Percentiles rank a stretch among this genome's conserved stretches.
These are phyloP conservation scores for Colletotrichum lini DNA, from an alignment of 2,329 filamentous ascomycete species.

Conservation along the genomic window DNA sequence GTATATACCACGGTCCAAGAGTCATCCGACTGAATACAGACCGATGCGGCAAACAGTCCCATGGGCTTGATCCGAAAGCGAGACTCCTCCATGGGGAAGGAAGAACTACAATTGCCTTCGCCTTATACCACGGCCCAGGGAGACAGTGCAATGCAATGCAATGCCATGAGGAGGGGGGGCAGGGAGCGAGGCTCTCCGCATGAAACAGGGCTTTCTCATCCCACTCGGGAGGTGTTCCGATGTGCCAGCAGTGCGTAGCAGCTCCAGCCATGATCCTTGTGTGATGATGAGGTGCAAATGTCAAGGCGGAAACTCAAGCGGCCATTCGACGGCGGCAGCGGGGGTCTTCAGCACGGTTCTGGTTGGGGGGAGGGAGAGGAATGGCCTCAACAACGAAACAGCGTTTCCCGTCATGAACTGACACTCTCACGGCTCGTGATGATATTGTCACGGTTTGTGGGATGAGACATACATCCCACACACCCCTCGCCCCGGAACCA, in stretches of 20 bases:
- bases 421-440: background rate
- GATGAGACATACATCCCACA: no score
- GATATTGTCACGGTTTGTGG: background rate
- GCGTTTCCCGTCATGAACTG: background rate
- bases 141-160: background rate
- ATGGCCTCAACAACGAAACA: slow-evolving; percentile 17
- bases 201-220: slow-evolving; percentile 23
- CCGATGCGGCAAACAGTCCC: background rate
- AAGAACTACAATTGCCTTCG: background rate
- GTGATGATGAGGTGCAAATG: background rate
- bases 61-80: background rate
- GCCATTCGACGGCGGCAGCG: no score
- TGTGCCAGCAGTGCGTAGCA: background rate
- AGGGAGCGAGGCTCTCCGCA: slow-evolving; percentile 9
- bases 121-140: background rate
- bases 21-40: no score
- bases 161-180: background rate
- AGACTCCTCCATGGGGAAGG: background rate
- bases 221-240: slow-evolving; percentile 15
- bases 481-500: background rate
- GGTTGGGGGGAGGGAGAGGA: background rate
- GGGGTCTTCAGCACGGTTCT: background rate
- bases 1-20: no score
- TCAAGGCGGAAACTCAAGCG: slow-evolving; percentile 13
- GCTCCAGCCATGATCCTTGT: slow-evolving; percentile 30